Evolutionary conservation across 306 rosid genomes (phyloP), one percentile per base, ranked within the genome.

Genomic region (Hippophae gyantsensis): DNA sequence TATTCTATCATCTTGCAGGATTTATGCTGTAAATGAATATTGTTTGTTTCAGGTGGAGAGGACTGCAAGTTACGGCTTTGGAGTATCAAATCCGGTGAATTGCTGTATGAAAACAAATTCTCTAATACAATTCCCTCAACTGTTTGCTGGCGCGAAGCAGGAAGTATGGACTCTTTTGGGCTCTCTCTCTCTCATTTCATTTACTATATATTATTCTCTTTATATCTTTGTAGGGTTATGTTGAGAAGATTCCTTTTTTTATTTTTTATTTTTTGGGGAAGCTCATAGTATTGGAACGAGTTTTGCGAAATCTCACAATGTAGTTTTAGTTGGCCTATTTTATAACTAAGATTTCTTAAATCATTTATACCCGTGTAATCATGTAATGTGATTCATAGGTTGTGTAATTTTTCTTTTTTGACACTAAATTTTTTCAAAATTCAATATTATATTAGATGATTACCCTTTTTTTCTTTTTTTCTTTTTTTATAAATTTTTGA

Each of bases 41-140:
- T 41, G 40, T 60, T 56, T 70, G 60, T 76, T 56, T 61, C 73
- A 87, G 96, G 96, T 65, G 96, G 96, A 72, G 93, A 83, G 78
- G 96, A 92, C 79, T 76, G 83, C 82, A 79, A 74, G n/a, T 70
- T 92, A 54, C 78, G 95, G 53, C 42, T 81, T 26, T 92, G 96
- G 95, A 87, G 84, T 61, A 85, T 92, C 61, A 87, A 80, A 75
- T 83, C 98, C 3, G 96, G 98, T 3, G 78, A 92, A 79, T 63
- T 92, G 49, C 86, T 87, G 48, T 83, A 87, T n/a, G 85, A 83
- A 84, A 92, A 92, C n/a, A 81, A 79, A 71, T 83, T 92, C 75
- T 69, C 70, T 7, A 65, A 74, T 58, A 65, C 84, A 9, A 70
- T 83, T 73, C 76, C 83, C 63, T 76, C 92, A 56, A 83, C 87